Base-by-base conservation (phyloP, 2,329 filamentous ascomycete genomes). In the Fusarium nodosum region DNA sequence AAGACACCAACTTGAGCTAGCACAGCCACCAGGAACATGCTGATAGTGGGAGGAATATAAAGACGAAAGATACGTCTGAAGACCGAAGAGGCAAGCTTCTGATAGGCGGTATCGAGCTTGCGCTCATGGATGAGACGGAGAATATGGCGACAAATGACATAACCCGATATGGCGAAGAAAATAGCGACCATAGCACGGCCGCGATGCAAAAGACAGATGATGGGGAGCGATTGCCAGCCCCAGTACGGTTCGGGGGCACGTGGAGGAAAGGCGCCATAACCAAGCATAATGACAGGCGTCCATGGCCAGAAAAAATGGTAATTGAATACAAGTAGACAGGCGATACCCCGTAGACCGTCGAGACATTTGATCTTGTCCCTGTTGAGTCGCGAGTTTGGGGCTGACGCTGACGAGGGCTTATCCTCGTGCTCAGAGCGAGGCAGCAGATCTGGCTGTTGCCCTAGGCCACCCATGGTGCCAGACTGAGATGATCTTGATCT, bases 161-260 rank as follows among this genome's bases (percentile, higher is more conserved):
- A 82, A n/a, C 80, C 80, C 0, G 80, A 82, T 30, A 82, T 81
- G 69, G 79, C 80, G 51, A 82, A 82, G 74, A 82, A 82, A 39
- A 82, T 80, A 54, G 80, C 78, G 7, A 82, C 80, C 80, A 82
- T 82, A 13, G 80, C 76, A 7, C 79, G 76, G 5, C 80, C 80
- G 39, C 79, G 78, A 55, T 81, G 78, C 63, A 81, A 48, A 5
- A 82, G 76, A 47, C 79, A 81, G 31, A 82, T 46, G 56, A 82
- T 81, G n/a, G 80, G 80, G 47, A 82, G 56, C 9, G 78, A 77
- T 6, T 72, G 65, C 75, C 73, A 77, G 18, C 71, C 71, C 39
- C 59, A 69, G 68, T 79, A 77, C 0, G 79, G 78, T 64, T 79
- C 78, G 2, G 78, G 76, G 2, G 79, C 72, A 28, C 74, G 72